Base-by-base conservation (phyloP, 129 eudicot species). In the Helianthus tuberosus region DNA sequence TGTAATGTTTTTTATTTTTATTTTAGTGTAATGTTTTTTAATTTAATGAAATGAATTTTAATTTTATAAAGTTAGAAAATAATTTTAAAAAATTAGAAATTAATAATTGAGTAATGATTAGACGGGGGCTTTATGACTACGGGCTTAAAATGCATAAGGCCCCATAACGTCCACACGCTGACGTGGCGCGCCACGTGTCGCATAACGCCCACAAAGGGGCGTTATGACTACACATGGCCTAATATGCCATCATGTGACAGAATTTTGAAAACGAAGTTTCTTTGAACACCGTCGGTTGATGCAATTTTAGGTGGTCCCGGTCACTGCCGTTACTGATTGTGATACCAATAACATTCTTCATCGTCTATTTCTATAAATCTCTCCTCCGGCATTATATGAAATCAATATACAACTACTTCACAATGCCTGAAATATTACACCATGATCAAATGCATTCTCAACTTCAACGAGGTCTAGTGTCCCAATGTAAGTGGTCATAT, bases 241-340 rank as follows among this genome's bases (percentile, higher is more conserved):
- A 27, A 27, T 27, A 27, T 27, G 32, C 32, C 32, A 27, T 53
- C 15, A 11, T 1, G 23, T n/a, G 44, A 54, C 58, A 15, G 5
- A 3, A 27, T 36, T 27, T 27, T 39, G 76, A 77, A 57, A 77
- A 51, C 70, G 60, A 66, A 25, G 14, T 66, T n/a, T 7, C 59
- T 46, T 32, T 49, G 4, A 60, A n/a, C 66, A 43, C n/a, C 60
- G 77, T 44, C 77, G 32, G 48, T 55, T 10, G 38, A 66, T 41
- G 62, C 67, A 64, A 53, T 17, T 65, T 69, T 20, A n/a, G 36
- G 81, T 77, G 81, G 81, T 61, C 81, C 81, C 81, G 20, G 6
- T 43, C 52, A 12, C 53, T 63, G 63, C 46, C 70, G 64, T 69
- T n/a, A 48, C 36, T 49, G 46, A 46, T 36, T 8, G 48, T 32